Evolutionary conservation across 2,329 filamentous ascomycete genomes (phyloP).

Genomic region (Epichloe sibirici): DNA sequence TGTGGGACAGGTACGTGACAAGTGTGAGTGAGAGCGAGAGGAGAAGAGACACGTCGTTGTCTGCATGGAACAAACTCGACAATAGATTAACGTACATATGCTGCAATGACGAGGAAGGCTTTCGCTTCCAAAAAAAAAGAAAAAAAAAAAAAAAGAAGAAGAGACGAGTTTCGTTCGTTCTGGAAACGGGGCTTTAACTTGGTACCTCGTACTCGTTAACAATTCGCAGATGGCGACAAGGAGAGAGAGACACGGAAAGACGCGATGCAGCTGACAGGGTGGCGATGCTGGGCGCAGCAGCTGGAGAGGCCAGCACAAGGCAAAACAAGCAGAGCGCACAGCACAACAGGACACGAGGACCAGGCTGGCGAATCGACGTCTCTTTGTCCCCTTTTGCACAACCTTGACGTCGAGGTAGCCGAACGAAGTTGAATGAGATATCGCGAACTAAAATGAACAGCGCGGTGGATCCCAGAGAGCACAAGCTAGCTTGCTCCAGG

Average conservation of each 20-base stretch:
- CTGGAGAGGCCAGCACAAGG: background rate
- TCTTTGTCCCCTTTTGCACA: slow-evolving; percentile 3
- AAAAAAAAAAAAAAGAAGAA: background rate
- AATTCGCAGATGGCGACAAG: no score
- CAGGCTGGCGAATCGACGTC: background rate
- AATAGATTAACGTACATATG: background rate
- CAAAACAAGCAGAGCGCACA: background rate
- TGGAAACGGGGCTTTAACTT: no score
- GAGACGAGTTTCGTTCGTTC: background rate
- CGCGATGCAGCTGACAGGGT: background rate
- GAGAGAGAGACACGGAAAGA: background rate
- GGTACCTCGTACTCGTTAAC: no score
- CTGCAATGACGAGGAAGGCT: no score
- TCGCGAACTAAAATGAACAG: slow-evolving; percentile 1
- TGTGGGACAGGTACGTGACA: background rate
- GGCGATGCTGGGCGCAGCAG: background rate
- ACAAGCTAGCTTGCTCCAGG: slow-evolving; percentile 8
- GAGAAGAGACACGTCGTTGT: background rate
- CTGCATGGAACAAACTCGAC: background rate
- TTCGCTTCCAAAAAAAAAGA: background rate
- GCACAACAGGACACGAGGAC: slow-evolving; percentile 1
- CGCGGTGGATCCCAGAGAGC: slow-evolving; percentile 6
- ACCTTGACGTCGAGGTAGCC: slow-evolving; percentile 4
- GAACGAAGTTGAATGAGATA: slow-evolving; percentile 1
- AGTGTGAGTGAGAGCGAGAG: background rate